These are phyloP conservation scores for Debaryomycetaceae sp. DNA, from an alignment of 1,139 yeast species.

Conservation along the genomic window DNA sequence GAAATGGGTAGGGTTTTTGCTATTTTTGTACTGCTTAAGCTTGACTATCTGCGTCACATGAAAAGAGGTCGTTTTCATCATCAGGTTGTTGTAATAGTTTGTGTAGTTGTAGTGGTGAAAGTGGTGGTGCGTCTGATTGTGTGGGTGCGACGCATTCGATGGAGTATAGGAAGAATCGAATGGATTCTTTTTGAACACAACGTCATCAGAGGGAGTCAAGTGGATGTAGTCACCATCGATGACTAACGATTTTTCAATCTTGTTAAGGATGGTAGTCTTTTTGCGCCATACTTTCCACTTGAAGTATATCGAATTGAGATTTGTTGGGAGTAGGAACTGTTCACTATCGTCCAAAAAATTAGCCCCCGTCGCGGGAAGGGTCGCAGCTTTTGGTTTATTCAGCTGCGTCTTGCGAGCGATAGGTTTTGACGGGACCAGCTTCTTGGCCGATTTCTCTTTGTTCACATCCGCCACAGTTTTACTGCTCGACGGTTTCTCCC, in stretches of 20 bases:
- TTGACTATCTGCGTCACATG: slow-evolving; percentile 76
- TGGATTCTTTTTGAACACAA: slow-evolving; percentile 48
- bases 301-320: slow-evolving; percentile 37
- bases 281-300: slow-evolving; percentile 83
- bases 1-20: slow-evolving; percentile 72
- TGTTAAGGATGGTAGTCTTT: slow-evolving; percentile 75
- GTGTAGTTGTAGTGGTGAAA: slow-evolving; percentile 54
- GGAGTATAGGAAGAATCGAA: slow-evolving; percentile 18
- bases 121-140: slow-evolving; percentile 30
- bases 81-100: slow-evolving; percentile 35
- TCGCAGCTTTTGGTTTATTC: no score
- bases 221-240: slow-evolving; percentile 93
- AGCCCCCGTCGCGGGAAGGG: no score
- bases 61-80: slow-evolving; percentile 80
- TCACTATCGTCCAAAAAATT: no score
- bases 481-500: slow-evolving; percentile 1
- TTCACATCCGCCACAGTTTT: slow-evolving; percentile 3
- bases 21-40: slow-evolving; percentile 63
- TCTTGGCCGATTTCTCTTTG: no score
- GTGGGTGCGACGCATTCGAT: slow-evolving; percentile 12
- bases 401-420: no score
- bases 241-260: slow-evolving; percentile 80
- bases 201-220: slow-evolving; percentile 71
- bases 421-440: no score
- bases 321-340: slow-evolving; percentile 25